Base-by-base conservation (phyloP, 2,329 filamentous ascomycete genomes). In the Chalaropsis ovoidea region DNA sequence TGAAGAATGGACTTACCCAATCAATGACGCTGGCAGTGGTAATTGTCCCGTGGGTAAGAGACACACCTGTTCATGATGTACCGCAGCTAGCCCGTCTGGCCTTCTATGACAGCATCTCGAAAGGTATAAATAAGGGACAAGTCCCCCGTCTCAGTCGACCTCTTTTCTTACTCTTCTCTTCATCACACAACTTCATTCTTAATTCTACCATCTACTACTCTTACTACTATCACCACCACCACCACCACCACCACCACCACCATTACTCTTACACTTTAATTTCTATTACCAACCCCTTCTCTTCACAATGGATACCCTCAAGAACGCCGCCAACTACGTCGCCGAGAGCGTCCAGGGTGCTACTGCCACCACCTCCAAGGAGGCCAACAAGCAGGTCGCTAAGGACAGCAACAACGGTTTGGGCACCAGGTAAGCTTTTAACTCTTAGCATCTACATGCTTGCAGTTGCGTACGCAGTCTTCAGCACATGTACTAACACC, bases 301-400 rank as follows among this genome's bases (percentile, higher is more conserved):
- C 66, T 68, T 72, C 73, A 76, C 70, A 76, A 82, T 82, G 80
- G 80, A 82, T 70, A 74, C 77, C 70, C 69, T 77, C 71, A 80
- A 80, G 79, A 83, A 86, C 77, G 81, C 80, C 73, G 81, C 76
- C 77, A 87, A 86, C 82, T 87, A 87, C 82, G 83, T 87, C 77
- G 76, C 82, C 70, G 86, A 88, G 81, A 78, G 78, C 70, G 74
- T 86, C 72, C 81, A 86, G 79, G 80, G 83, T 71, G 77, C 78
- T 63, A 72, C 78, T 70, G 77, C 80, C 68, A 78, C 79, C 71
- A 79, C 81, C 69, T 82, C 79, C 78, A 87, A 88, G 82, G 84
- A 88, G 79, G 77, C 78, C 78, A 88, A 88, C 83, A 88, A 88
- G 82, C 74, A 79, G 70, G 77, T 84, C 70, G 85, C 85, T 74